These are phyloP conservation scores for Ophiostoma fasciatum DNA, from an alignment of 2,329 filamentous ascomycete genomes.

Conservation along the genomic window DNA sequence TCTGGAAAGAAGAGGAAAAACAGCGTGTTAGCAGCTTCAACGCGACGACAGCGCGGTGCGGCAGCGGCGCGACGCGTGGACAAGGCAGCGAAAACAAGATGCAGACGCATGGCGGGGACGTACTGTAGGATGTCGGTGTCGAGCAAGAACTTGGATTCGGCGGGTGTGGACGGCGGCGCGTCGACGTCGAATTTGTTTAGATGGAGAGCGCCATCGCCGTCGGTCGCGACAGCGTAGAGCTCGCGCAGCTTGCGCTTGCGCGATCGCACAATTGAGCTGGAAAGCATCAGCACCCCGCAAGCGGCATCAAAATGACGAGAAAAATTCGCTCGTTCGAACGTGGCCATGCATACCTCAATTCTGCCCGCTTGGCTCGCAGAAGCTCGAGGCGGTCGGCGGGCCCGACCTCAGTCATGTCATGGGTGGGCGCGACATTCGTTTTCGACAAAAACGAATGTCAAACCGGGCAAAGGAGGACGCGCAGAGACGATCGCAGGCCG, in stretches of 20 bases:
- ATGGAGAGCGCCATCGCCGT: slow-evolving; percentile 45
- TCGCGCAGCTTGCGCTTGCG: slow-evolving; percentile 85
- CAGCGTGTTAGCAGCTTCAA: slow-evolving; percentile 13
- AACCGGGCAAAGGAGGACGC: no score
- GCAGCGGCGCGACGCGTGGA: background rate
- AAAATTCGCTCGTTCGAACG: slow-evolving; percentile 32
- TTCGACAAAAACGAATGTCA: slow-evolving; percentile 44
- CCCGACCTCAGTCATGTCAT: slow-evolving; percentile 60
- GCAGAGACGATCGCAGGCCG: no score
- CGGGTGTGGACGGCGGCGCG: slow-evolving; percentile 35
- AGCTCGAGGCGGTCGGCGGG: slow-evolving; percentile 49
- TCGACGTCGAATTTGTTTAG: slow-evolving; percentile 41
- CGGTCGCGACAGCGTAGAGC: slow-evolving; percentile 67
- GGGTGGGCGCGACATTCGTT: slow-evolving; percentile 55
- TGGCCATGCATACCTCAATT: slow-evolving; percentile 39
- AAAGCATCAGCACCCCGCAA: slow-evolving; percentile 28
- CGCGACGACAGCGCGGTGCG: background rate
- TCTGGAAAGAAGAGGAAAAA: slow-evolving; percentile 18
- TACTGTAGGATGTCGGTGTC: slow-evolving; percentile 46
- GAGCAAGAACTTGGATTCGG: slow-evolving; percentile 41
- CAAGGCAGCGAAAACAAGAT: slow-evolving; percentile 6
- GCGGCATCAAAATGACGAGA: slow-evolving; percentile 31
- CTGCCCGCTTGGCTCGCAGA: slow-evolving; percentile 49
- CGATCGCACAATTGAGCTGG: slow-evolving; percentile 60
- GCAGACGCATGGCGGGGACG: slow-evolving; percentile 19